Percentiles rank a stretch among this genome's conserved stretches.
These are phyloP conservation scores for Mucor lusitanicus DNA, from an alignment of 371 early-diverging fungal species.

Conservation along the genomic window DNA sequence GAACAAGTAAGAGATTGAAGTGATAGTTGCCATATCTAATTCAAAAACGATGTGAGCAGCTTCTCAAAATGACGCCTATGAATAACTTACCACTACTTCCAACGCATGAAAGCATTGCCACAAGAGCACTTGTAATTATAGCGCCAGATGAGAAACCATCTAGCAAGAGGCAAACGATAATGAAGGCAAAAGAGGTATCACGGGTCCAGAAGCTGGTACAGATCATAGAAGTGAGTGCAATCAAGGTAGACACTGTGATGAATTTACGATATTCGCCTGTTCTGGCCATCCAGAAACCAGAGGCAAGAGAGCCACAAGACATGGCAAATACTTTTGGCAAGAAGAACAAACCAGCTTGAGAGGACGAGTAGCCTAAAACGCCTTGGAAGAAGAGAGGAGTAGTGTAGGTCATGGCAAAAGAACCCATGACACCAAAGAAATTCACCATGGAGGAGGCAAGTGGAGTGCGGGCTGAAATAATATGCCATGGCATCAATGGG, in stretches of 20 bases:
- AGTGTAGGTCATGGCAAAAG: slow-evolving; percentile 35
- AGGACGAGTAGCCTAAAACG: slow-evolving; percentile 26
- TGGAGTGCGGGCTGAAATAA: slow-evolving; percentile 42
- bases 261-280: slow-evolving; percentile 32
- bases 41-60: neutral
- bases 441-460: slow-evolving; percentile 39
- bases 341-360: slow-evolving; percentile 31
- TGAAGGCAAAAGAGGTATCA: slow-evolving; percentile 16
- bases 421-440: slow-evolving; percentile 40
- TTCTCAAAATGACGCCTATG: no score
- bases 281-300: slow-evolving; percentile 35
- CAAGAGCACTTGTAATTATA: slow-evolving; percentile 46
- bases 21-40: slow-evolving; percentile 54
- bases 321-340: slow-evolving; percentile 30
- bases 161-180: slow-evolving; percentile 25
- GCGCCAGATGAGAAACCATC: slow-evolving; percentile 52
- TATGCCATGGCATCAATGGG: slow-evolving; percentile 73
- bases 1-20: slow-evolving; percentile 53
- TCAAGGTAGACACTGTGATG: slow-evolving; percentile 12
- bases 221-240: slow-evolving; percentile 23
- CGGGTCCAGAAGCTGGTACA: slow-evolving; percentile 31
- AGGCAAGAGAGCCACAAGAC: slow-evolving; percentile 32
- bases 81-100: slow-evolving; percentile 24
- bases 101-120: slow-evolving; percentile 52
- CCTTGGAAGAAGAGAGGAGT: slow-evolving; percentile 45